These are phyloP conservation scores for Phytophthora nicotianae DNA, from an alignment of 352 stramenopile species.

Conservation along the genomic window DNA sequence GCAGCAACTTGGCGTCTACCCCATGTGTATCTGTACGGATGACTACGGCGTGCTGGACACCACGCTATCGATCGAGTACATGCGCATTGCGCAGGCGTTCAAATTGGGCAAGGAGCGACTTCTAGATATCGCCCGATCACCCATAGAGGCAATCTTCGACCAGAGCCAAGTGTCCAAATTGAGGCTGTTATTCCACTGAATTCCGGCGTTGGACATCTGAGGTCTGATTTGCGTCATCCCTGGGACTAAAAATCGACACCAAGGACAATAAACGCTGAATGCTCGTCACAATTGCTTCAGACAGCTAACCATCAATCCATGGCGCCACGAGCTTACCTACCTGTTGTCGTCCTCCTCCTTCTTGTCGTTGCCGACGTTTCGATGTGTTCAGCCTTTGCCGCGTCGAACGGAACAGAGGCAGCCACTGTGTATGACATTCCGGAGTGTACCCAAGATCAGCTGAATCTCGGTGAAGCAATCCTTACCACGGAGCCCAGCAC, in stretches of 20 bases:
- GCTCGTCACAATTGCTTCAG: slow-evolving; percentile 16
- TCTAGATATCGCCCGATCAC: slow-evolving; percentile 44
- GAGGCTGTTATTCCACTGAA: slow-evolving; percentile 24
- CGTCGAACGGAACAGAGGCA: slow-evolving; percentile 14
- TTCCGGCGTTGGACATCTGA: not conserved
- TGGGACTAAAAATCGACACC: slow-evolving; percentile 8
- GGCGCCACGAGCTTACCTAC: not conserved
- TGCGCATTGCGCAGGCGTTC: slow-evolving; percentile 81
- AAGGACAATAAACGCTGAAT: not conserved
- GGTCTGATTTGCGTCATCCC: slow-evolving; percentile 10
- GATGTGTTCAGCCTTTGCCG: not conserved
- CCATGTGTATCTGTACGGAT: slow-evolving; percentile 93
- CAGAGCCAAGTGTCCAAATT: slow-evolving; percentile 36
- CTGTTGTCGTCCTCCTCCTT: slow-evolving; percentile 12
- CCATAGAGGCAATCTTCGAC: slow-evolving; percentile 73
- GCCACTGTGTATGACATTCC: slow-evolving; percentile 35
- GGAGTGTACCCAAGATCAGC: slow-evolving; percentile 42
- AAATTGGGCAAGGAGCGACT: slow-evolving; percentile 55
- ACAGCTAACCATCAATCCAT: not conserved
- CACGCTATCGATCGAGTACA: slow-evolving; percentile 87
- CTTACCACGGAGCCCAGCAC: slow-evolving; percentile 60
- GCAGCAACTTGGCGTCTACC: slow-evolving; percentile 51
- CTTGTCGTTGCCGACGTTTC: not conserved
- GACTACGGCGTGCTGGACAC: slow-evolving; percentile 93
- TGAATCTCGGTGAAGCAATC: slow-evolving; percentile 38